phyloP scores from a whole-genome alignment of 73 alveolate genomes.

The Blepharisma japonicum region DNA sequence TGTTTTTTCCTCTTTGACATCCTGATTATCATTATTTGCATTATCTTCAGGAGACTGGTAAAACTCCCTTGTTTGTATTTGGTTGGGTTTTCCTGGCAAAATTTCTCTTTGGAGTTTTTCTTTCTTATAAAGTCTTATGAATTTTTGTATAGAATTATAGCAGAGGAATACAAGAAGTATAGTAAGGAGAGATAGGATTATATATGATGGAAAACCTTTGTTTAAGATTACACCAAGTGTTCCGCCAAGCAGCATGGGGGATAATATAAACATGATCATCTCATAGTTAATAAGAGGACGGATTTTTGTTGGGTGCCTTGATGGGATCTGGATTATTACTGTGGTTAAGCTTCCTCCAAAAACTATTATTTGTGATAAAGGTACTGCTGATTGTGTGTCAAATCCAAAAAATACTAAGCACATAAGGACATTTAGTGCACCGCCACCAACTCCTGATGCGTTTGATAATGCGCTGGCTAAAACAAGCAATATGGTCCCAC shows the following conservation, averaged over 20 bases:
- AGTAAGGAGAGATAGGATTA: neutral
- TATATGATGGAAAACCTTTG: neutral
- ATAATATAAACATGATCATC: neutral
- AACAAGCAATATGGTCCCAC: neutral
- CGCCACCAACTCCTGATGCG: conserved; percentile 29
- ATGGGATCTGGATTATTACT: neutral
- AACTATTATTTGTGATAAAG: conserved; percentile 20
- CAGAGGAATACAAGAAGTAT: neutral
- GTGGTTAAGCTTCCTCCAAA: neutral
- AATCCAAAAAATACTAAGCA: neutral
- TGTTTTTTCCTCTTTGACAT: too few relatives aligned
- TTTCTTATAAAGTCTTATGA: too few relatives aligned
- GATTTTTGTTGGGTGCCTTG: conserved; percentile 17
- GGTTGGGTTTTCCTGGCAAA: too few relatives aligned
- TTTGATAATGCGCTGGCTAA: conserved; percentile 17
- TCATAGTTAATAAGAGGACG: conserved; percentile 14
- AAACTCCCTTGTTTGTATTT: too few relatives aligned
- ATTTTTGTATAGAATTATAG: too few relatives aligned
- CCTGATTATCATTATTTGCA: too few relatives aligned
- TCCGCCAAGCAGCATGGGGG: conserved; percentile 17
- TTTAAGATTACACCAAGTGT: conserved; percentile 9
- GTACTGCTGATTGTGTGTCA: neutral
- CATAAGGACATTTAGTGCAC: neutral
- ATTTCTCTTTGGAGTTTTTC: too few relatives aligned
- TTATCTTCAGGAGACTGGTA: too few relatives aligned